phyloP scores from a whole-genome alignment of 2,329 filamentous ascomycete genomes.

The Parascedosporium putredinis region DNA sequence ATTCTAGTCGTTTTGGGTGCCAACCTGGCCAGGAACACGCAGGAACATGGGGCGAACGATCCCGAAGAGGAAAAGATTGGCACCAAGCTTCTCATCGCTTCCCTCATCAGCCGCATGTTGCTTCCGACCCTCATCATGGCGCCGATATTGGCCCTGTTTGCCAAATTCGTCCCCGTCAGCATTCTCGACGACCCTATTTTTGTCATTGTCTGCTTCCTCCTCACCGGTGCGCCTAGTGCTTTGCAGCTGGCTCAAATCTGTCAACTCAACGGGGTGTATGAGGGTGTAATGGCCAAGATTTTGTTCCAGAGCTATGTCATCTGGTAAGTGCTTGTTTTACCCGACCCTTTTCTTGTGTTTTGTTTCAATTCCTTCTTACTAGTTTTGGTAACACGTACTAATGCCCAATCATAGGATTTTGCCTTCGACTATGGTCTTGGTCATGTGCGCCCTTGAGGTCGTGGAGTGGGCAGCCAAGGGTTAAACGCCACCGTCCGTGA shows the following conservation, averaged over 20 bases:
- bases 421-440: constrained; percentile 80
- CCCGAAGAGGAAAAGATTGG: constrained; percentile 59
- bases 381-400: no score
- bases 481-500: no score
- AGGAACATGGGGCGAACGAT: constrained; percentile 56
- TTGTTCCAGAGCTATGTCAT: constrained; percentile 84
- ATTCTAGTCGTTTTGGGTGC: constrained; percentile 93
- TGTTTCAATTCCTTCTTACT: background rate
- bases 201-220: constrained; percentile 92
- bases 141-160: constrained; percentile 72
- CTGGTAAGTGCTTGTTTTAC: constrained; percentile 48
- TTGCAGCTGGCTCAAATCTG: constrained; percentile 96
- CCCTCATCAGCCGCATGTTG: constrained; percentile 81
- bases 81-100: constrained; percentile 73
- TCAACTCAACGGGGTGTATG: constrained; percentile 94
- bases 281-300: constrained; percentile 85
- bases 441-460: constrained; percentile 85
- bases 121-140: constrained; percentile 88
- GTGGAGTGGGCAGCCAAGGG: constrained; percentile 64
- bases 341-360: constrained; percentile 9
- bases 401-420: no score
- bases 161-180: constrained; percentile 84
- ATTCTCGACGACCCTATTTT: constrained; percentile 98
- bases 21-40: constrained; percentile 85
- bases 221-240: constrained; percentile 86